Percentiles rank a stretch among this genome's conserved stretches.
phyloP scores from a whole-genome alignment of 768 basidiomycete species.

The Pluteus cervinus region DNA sequence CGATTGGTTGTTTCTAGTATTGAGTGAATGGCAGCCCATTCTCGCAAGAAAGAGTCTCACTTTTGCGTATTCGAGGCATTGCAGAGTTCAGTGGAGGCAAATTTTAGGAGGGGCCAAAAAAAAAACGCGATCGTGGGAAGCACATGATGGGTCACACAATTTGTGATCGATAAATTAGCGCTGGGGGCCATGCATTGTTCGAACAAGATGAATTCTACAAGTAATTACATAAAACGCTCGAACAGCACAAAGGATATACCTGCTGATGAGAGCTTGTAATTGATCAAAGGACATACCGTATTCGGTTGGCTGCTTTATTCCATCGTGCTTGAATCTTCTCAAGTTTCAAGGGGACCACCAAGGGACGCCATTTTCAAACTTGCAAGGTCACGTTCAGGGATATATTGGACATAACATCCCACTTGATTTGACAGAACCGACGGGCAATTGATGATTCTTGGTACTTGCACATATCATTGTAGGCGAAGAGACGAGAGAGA shows the following conservation, averaged over 20 bases:
- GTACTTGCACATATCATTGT: constrained; percentile 42
- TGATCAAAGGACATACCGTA: too few relatives aligned
- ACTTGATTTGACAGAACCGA: constrained; percentile 5
- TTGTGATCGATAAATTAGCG: too few relatives aligned
- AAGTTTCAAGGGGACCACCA: too few relatives aligned
- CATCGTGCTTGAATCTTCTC: too few relatives aligned
- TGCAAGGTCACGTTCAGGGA: too few relatives aligned
- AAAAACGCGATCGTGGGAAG: neutral
- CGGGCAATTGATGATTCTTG: constrained; percentile 25
- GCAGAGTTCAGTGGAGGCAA: constrained; percentile 4
- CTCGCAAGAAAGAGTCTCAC: constrained; percentile 27
- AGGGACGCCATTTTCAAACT: too few relatives aligned
- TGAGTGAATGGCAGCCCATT: neutral
- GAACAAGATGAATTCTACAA: too few relatives aligned
- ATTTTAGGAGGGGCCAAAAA: neutral
- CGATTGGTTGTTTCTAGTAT: constrained; percentile 80
- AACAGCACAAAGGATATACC: too few relatives aligned
- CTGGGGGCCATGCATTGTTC: too few relatives aligned
- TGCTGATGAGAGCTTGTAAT: too few relatives aligned
- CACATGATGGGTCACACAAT: constrained; percentile 5
- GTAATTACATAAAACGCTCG: too few relatives aligned
- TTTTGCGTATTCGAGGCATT: constrained; percentile 73
- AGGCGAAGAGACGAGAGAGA: constrained; percentile 39
- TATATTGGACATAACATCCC: constrained; percentile 4
- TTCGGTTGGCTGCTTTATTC: too few relatives aligned